Evolutionary conservation across 202 grass and related monocot species (phyloP), one percentile per base, ranked within the genome.

Genomic region (Schoenoplectus tabernaemontani): DNA sequence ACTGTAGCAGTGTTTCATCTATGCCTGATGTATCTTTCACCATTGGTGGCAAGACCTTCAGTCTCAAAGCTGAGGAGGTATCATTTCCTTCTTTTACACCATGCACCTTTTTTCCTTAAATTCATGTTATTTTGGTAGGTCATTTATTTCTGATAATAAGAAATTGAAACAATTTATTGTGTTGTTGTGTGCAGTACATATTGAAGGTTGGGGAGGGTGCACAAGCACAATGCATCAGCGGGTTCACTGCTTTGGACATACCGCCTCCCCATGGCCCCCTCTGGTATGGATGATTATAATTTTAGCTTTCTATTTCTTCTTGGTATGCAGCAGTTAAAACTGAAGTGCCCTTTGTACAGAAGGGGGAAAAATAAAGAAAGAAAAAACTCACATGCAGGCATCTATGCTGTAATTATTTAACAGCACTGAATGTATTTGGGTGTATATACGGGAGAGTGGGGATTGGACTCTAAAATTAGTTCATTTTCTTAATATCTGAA

Each of bases 61-160:
- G 46, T 30, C 93, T 97, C 39, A 93, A 84, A 86, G 67, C 90
- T 23, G 83, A 93, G 59, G 85, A 97, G 83, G 93, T 88, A 93
- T 28, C 4, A 46, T 39, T 57, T 20, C 50, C 4, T 46, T 39
- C 16, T 4, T 62, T 30, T 32, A 48, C 43, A 42, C 75, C 15
- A 77, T 28, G 12, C n/a, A 34, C 60, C 24, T n/a, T 51, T 47
- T 80, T 33, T 32, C 4, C 15, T 8, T 56, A 37, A 9, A 28
- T 62, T 64, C 4, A 9, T n/a, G 17, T 64, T 80, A 3, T 61
- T 79, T 47, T 43, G 23, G 43, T 44, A 59, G 36, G 9, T 59
- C 48, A 39, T 78, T 5, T 74, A 33, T 22, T 51, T 74, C 7
- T 54, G 17, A 20, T n/a, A 54, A 75, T n/a, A 73, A 82, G 7